Evolutionary conservation across 2,329 filamentous ascomycete species (phyloP), one percentile per base, ranked within the genome.

Genomic region (Pyrenophora graminea): DNA sequence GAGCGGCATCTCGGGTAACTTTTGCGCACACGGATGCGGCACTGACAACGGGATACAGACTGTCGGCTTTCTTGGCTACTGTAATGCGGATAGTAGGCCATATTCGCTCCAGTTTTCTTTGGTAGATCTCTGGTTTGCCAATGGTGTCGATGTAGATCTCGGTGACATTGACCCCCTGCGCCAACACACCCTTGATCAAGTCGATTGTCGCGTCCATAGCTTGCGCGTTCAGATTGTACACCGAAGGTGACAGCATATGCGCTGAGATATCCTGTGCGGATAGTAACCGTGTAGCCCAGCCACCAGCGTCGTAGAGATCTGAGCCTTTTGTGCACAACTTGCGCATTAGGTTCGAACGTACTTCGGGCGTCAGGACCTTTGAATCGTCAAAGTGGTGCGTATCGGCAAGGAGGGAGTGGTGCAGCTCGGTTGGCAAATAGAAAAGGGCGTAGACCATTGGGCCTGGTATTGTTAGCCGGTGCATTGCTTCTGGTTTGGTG

Each of bases 121-220:
- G 92, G 78, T 97, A 96, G 3, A 85, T 78, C 15, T 83, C 85
- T 1, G 93, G 92, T 48, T 82, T 88, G 30, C 93, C 93, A 67
- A 97, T 89, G 2, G 93, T 97, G 76, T 99, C 93, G 69, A 99
- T 92, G 72, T 91, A 99, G 44, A 99, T 89, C 73, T 97, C 90
- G 50, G 80, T 83, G 4, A 97, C 80, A 71, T 95, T 91, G 56
- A 97, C 89, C 31, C 90, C 90, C 17, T 81, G 80, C 7, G 84
- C 85, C 31, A 94, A 81, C 3, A 96, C 89, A 31, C 85, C 86
- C 48, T 85, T 80, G 66, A 97, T 93, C 45, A 99, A 80, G 33
- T 84, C 83, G 19, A 96, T 85, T 0, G 93, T 97, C 3, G 93
- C 90, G 73, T 96, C 92, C 85, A 94, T 88, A 15, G 93, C 93